Base-by-base conservation (phyloP, 2,329 filamentous ascomycete species). In the Diaporthe nobilis region DNA sequence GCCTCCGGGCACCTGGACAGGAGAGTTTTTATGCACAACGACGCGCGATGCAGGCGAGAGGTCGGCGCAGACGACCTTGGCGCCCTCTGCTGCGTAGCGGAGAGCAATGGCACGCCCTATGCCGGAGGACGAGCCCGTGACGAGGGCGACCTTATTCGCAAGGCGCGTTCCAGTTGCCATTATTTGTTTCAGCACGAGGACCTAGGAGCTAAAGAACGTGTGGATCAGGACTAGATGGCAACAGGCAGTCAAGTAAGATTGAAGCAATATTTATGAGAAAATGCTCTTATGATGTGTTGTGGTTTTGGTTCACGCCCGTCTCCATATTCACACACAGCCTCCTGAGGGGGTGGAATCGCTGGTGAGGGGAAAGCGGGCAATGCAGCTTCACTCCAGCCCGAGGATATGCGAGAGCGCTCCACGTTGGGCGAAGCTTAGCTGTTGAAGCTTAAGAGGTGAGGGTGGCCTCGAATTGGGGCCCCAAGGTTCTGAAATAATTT, bases 81-180 rank as follows among this genome's bases (percentile, higher is more conserved):
- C 70, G 25, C 70, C 70, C 37, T 72, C 70, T 9, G 39, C 51
- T n/a, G 53, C 70, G 28, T 61, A 72, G 6, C 70, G 70, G 12
- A 72, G n/a, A 13, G 70, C 57, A 22, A 58, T 49, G 13, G 70
- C 51, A 7, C 70, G 70, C 5, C 70, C 70, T 44, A 72, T 57
- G 6, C 70, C 70, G 31, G 70, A 72, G 12, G 57, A 72, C 13
- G 70, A 61, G 12, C 70, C 70, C 39, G 70, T 72, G 25, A 72
- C 39, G 47, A 68, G 47, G 53, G 53, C 57, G 25, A 72, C 70
- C 51, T 72, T 61, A 10, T 72, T 57, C 53, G 51, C 39, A 44
- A 72, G 70, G 22, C 70, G 70, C 12, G 25, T 44, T 13, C 53
- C 70, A 39, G 47, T 68, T 28, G 65, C 65, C 65, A 68, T 68